Conservation (phyloP, 1,284 basidiomycete species). For the Violaceomyces palustris region DNA sequence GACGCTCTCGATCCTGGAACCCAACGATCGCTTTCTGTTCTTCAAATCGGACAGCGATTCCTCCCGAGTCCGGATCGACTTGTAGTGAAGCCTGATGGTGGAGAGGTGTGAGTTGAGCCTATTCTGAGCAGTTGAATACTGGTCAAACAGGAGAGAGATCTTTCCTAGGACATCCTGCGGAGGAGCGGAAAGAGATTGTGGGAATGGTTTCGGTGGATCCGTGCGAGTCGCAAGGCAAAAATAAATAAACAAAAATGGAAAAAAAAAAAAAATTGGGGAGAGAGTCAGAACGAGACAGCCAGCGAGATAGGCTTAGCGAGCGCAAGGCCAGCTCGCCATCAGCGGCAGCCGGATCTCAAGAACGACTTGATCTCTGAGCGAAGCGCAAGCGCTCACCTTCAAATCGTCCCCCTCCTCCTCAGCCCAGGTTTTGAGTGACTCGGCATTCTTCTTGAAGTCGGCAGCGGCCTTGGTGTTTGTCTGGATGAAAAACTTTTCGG, state of each 20-base stretch:
- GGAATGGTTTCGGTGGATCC: too few species aligned
- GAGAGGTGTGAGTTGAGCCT: conserved; percentile 71
- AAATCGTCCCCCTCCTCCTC: conserved; percentile 81
- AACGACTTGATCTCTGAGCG: too few species aligned
- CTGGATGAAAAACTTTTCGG: conserved; percentile 76
- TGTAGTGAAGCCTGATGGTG: conserved; percentile 62
- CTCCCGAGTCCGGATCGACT: conserved; percentile 72
- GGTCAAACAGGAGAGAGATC: conserved; percentile 66
- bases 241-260: too few species aligned
- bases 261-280: too few species aligned
- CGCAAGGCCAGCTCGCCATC: too few species aligned
- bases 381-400: conserved; percentile 58
- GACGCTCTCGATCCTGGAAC: conserved; percentile 72
- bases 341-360: too few species aligned
- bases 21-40: conserved; percentile 65
- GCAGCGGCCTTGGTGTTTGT: conserved; percentile 65
- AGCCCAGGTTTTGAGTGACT: conserved; percentile 73
- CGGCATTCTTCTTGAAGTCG: conserved; percentile 68
- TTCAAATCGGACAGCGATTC: conserved; percentile 75
- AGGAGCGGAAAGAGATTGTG: too few species aligned
- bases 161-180: conserved; percentile 74
- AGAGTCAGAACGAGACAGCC: too few species aligned
- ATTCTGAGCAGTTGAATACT: conserved; percentile 67
- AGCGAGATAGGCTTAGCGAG: too few species aligned
- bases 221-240: too few species aligned